Conservation (phyloP, 495 filamentous ascomycete species). For the Pseudoneurospora amorphoporcata region DNA sequence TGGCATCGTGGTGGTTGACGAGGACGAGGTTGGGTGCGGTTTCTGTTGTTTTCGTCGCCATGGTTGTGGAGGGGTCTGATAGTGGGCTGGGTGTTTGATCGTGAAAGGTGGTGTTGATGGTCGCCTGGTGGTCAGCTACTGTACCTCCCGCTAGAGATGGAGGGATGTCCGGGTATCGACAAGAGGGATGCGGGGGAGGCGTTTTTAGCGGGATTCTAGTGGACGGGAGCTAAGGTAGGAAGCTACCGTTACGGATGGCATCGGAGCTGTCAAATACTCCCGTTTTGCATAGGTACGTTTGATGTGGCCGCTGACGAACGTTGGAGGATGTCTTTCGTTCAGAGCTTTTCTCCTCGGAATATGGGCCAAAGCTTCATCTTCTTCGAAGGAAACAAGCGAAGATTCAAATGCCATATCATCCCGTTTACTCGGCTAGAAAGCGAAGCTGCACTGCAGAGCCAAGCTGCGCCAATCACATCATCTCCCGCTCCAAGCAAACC, state of each 20-base stretch:
- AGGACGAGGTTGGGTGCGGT: not conserved
- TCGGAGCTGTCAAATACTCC: not conserved
- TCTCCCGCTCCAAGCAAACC: not conserved
- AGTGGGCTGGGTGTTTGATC: not conserved
- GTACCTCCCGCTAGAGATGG: not conserved
- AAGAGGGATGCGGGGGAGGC: not conserved
- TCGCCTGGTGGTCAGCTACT: not conserved
- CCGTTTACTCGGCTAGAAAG: not conserved
- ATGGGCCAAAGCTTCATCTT: too few species aligned
- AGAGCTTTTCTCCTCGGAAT: not conserved
- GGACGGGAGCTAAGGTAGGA: not conserved
- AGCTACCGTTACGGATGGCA: not conserved
- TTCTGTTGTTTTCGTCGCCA: conserved; percentile 5
- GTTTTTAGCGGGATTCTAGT: not conserved
- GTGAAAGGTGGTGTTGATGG: not conserved
- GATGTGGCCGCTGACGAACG: not conserved
- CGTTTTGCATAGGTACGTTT: not conserved
- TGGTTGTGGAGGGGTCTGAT: not conserved
- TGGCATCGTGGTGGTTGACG: conserved; percentile 10
- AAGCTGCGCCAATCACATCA: not conserved
- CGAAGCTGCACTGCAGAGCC: not conserved
- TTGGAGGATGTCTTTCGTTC: not conserved
- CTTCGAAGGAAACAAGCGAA: not conserved
- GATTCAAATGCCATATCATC: not conserved
- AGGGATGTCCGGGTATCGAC: not conserved